Conservation (phyloP, 202 grass and related monocot genomes). For the Eragrostis tef region DNA sequence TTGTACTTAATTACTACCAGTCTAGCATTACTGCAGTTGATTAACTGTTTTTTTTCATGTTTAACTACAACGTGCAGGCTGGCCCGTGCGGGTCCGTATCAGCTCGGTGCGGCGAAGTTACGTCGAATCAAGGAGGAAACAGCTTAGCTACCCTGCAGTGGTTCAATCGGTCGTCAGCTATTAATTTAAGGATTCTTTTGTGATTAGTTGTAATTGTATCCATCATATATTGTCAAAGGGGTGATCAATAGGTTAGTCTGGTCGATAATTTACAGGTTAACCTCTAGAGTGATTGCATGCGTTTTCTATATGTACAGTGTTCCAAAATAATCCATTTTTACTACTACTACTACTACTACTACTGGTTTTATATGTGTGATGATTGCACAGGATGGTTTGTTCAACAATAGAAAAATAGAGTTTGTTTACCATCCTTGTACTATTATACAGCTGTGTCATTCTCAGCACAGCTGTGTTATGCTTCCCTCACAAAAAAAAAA, state of each 20-base stretch:
- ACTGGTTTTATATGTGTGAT: too few species aligned
- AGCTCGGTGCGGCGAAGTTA: not conserved
- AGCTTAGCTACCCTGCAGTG: not conserved
- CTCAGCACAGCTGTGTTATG: too few species aligned
- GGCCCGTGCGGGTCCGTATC: constrained; percentile 31
- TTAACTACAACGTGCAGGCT: constrained; percentile 40
- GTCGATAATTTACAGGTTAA: not conserved
- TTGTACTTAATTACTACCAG: too few species aligned
- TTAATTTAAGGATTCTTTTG: constrained; percentile 4
- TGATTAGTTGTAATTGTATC: not conserved
- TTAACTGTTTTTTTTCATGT: too few species aligned
- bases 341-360: not conserved
- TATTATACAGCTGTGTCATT: too few species aligned
- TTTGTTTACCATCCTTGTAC: not conserved
- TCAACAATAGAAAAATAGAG: too few species aligned
- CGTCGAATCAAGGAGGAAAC: constrained; percentile 30
- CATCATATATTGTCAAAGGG: not conserved
- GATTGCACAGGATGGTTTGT: too few species aligned
- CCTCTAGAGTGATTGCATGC: not conserved
- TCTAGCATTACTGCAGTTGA: too few species aligned
- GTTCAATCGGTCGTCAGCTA: constrained; percentile 5
- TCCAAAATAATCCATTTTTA: not conserved
- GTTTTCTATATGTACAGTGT: not conserved
- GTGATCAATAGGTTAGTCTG: not conserved
- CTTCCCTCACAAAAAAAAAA: too few species aligned